A percentile compares a stretch with the other conserved stretches of the same genome.
Conservation (phyloP, 2,329 filamentous ascomycete species). For the Aspergillus spinulosporus region DNA sequence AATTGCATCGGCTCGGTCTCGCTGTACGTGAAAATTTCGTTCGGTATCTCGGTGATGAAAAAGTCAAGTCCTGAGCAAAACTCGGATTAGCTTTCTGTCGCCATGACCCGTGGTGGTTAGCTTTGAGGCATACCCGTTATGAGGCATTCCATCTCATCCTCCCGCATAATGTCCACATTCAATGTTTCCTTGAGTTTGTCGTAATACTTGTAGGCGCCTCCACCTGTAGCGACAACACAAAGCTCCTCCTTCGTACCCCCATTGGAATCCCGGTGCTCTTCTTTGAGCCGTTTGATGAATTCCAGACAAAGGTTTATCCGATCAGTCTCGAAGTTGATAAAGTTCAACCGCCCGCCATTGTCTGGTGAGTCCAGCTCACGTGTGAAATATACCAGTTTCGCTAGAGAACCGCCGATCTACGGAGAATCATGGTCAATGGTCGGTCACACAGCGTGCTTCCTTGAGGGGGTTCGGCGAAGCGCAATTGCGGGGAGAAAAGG, state of each 20-base stretch:
- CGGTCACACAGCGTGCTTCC: conserved; percentile 8
- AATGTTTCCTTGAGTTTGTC: conserved; percentile 81
- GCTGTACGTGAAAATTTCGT: conserved; percentile 95
- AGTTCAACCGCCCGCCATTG: conserved; percentile 87
- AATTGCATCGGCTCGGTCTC: conserved; percentile 90
- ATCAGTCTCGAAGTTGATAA: conserved; percentile 94
- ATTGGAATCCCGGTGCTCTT: conserved; percentile 75
- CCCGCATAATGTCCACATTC: conserved; percentile 81
- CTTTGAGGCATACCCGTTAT: conserved; percentile 70
- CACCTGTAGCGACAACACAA: conserved; percentile 93
- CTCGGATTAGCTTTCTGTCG: conserved; percentile 4
- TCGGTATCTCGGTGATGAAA: conserved; percentile 96
- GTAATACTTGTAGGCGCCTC: conserved; percentile 95
- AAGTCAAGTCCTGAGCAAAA: conserved; percentile 76
- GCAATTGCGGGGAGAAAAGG: conserved; percentile 33
- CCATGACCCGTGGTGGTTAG: background rate
- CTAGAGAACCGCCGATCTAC: conserved; percentile 90
- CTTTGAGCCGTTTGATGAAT: conserved; percentile 83
- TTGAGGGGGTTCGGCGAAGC: conserved; percentile 9
- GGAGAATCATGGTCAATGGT: conserved; percentile 8
- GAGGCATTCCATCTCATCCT: conserved; percentile 98
- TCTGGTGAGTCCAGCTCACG: conserved; percentile 77
- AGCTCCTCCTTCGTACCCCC: conserved; percentile 68
- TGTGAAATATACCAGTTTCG: conserved; percentile 96
- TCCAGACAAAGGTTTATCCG: conserved; percentile 89